These are phyloP conservation scores for Diatrype stigma DNA, from an alignment of 2,329 filamentous ascomycete genomes.

Conservation along the genomic window DNA sequence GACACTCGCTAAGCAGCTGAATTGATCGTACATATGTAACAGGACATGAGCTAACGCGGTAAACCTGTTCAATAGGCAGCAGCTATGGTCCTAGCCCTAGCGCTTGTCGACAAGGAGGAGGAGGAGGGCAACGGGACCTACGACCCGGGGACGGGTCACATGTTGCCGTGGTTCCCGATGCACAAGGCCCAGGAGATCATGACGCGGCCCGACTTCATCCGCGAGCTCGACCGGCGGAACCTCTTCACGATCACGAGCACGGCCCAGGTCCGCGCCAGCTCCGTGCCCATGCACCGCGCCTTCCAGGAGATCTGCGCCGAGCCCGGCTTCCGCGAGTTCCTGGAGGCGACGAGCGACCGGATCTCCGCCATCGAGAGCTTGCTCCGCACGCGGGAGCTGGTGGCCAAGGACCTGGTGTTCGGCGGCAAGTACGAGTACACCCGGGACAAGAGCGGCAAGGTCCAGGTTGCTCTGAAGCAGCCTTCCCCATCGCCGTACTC, in stretches of 20 bases:
- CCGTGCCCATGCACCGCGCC: constrained; percentile 92
- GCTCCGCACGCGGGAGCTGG: constrained; percentile 88
- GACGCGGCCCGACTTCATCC: constrained; percentile 93
- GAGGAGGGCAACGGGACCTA: constrained; percentile 63
- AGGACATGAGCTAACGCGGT: neutral
- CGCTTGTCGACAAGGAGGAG: constrained; percentile 78
- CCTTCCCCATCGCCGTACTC: neutral
- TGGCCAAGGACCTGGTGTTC: constrained; percentile 88
- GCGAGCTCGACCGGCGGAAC: constrained; percentile 87
- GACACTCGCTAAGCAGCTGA: neutral
- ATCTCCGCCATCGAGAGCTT: constrained; percentile 93
- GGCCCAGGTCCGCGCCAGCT: constrained; percentile 85
- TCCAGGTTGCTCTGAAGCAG: constrained; percentile 39
- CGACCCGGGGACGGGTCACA: constrained; percentile 62
- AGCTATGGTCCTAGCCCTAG: constrained; percentile 88
- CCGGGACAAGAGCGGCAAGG: constrained; percentile 30
- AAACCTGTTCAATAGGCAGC: constrained; percentile 56
- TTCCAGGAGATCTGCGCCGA: constrained; percentile 78
- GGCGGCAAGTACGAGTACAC: constrained; percentile 73
- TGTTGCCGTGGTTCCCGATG: constrained; percentile 75
- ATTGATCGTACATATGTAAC: too few relatives aligned
- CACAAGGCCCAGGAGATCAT: constrained; percentile 87
- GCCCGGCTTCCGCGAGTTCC: constrained; percentile 74
- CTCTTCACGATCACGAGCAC: constrained; percentile 89
- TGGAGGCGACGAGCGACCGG: constrained; percentile 77